phyloP scores from a whole-genome alignment of 352 stramenopile species.

The Phytophthora tentaculata region DNA sequence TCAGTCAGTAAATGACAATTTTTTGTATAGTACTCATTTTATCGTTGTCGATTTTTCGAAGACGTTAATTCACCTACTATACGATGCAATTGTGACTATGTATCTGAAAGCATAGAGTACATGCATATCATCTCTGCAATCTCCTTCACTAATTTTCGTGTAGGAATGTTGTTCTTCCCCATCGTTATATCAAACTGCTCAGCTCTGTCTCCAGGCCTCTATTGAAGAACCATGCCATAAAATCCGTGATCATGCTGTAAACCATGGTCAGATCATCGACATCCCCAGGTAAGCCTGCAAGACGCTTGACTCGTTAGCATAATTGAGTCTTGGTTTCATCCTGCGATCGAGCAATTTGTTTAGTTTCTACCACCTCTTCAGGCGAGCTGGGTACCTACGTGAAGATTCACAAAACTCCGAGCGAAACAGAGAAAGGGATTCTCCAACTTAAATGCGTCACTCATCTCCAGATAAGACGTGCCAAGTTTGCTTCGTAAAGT shows the following conservation, averaged over 20 bases:
- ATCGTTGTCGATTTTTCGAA: too few species aligned
- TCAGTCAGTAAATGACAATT: too few species aligned
- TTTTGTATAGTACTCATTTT: too few species aligned
- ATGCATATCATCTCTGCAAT: slow-evolving; percentile 15
- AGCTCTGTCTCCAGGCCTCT: slow-evolving; percentile 27
- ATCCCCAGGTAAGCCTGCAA: slow-evolving; percentile 40
- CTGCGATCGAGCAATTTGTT: background rate
- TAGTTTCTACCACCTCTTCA: background rate
- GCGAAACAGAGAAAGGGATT: background rate
- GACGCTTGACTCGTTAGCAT: slow-evolving; percentile 7
- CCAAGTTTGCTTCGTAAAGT: background rate
- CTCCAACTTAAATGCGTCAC: background rate
- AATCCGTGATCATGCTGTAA: slow-evolving; percentile 39
- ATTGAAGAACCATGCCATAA: slow-evolving; percentile 35
- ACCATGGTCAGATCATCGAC: slow-evolving; percentile 32
- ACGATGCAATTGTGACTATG: too few species aligned
- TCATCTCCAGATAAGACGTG: background rate
- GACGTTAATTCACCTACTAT: too few species aligned
- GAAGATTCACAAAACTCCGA: background rate
- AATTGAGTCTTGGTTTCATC: background rate
- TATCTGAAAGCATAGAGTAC: slow-evolving; percentile 20
- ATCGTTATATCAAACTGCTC: slow-evolving; percentile 10
- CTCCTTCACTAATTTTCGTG: slow-evolving; percentile 14
- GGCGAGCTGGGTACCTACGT: background rate
- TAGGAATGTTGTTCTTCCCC: slow-evolving; percentile 15